Conservation (phyloP, 1,284 basidiomycete genomes). For the Malassezia vespertilionis region DNA sequence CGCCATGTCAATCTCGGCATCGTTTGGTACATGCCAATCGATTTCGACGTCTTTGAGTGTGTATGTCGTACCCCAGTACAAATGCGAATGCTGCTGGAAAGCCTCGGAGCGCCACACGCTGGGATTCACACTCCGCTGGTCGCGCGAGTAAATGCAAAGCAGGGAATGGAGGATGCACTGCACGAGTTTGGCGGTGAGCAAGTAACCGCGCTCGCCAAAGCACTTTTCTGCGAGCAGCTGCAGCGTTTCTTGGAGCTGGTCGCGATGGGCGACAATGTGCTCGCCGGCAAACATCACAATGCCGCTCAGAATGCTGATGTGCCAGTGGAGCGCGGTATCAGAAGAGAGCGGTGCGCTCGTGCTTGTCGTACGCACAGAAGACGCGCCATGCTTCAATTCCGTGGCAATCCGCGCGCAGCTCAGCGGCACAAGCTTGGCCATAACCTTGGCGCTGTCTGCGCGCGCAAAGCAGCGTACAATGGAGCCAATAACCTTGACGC, state of each 20-base stretch:
- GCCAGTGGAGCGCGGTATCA: constrained; percentile 90
- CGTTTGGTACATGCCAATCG: constrained; percentile 74
- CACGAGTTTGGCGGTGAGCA: constrained; percentile 66
- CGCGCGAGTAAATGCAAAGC: constrained; percentile 66
- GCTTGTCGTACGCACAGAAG: constrained; percentile 76
- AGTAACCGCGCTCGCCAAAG: constrained; percentile 80
- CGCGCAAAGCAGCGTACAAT: constrained; percentile 76
- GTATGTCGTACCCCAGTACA: constrained; percentile 74
- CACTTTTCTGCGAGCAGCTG: constrained; percentile 64
- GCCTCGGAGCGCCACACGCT: constrained; percentile 72
- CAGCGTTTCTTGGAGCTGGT: constrained; percentile 61
- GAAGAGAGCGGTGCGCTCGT: constrained; percentile 71
- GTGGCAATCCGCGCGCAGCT: constrained; percentile 70
- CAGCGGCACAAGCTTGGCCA: constrained; percentile 68
- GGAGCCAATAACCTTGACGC: constrained; percentile 78
- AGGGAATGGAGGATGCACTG: constrained; percentile 68
- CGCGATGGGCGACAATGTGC: constrained; percentile 58
- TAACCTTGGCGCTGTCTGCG: constrained; percentile 64
- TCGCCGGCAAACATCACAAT: constrained; percentile 28
- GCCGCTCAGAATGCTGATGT: constrained; percentile 48
- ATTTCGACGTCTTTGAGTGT: constrained; percentile 68
- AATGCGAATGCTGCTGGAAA: constrained; percentile 63
- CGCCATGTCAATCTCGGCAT: constrained; percentile 68
- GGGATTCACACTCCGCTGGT: constrained; percentile 71
- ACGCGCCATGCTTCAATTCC: constrained; percentile 82